A percentile compares a stretch with the other conserved stretches of the same genome.
Conservation (phyloP, 1,284 basidiomycete species). For the Cryptococcus sp. region DNA sequence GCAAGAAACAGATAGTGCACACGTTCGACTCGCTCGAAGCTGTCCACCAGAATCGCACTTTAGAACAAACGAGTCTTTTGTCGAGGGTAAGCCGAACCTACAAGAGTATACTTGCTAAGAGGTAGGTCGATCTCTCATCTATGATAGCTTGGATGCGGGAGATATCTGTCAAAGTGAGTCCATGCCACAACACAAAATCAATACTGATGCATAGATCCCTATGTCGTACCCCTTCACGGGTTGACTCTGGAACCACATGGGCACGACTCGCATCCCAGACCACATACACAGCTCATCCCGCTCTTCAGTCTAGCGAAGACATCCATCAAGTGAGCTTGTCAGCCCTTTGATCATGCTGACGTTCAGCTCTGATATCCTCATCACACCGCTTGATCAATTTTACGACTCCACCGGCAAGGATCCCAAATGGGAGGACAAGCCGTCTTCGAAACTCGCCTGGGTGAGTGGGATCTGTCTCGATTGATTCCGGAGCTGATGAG, state of each 20-base stretch:
- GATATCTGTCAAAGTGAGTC: conserved; percentile 43
- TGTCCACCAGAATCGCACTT: conserved; percentile 41
- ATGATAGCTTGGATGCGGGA: conserved; percentile 37
- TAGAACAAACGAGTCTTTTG: conserved; percentile 16
- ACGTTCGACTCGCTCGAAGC: conserved; percentile 31
- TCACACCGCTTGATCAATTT: conserved; percentile 51
- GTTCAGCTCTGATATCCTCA: conserved; percentile 48
- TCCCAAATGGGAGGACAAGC: conserved; percentile 48
- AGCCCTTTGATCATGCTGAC: neutral
- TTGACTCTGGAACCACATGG: conserved; percentile 43
- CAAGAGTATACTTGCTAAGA: neutral
- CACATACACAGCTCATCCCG: conserved; percentile 42
- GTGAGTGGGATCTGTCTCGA: conserved; percentile 22
- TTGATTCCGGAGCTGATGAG: neutral
- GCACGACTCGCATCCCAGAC: conserved; percentile 37
- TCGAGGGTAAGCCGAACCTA: conserved; percentile 13
- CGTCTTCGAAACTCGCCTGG: conserved; percentile 46
- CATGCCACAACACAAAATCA: neutral
- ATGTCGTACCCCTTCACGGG: conserved; percentile 42
- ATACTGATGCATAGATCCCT: conserved; percentile 31
- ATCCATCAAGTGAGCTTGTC: conserved; percentile 39
- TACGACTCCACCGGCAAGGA: conserved; percentile 40
- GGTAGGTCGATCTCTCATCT: conserved; percentile 36
- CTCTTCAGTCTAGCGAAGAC: conserved; percentile 46
- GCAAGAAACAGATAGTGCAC: conserved; percentile 34